phyloP scores from a whole-genome alignment of 1,284 basidiomycete species.

The Apiotrichum sp. region DNA sequence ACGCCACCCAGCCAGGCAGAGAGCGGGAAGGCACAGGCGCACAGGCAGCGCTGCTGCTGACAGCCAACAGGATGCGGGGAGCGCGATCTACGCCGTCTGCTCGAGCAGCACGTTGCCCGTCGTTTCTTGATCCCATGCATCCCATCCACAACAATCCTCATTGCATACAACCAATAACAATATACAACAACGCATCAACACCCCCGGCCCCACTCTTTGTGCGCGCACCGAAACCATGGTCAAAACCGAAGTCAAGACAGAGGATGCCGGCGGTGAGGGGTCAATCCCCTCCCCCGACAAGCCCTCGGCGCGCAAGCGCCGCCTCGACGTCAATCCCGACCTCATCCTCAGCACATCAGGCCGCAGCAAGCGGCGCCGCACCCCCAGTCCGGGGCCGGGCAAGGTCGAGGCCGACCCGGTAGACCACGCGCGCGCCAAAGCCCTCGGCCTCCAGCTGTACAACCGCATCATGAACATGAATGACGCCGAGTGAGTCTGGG shows the following conservation, averaged over 20 bases:
- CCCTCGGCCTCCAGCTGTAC: constrained; percentile 31
- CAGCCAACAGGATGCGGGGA: too few species aligned
- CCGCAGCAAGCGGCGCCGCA: constrained; percentile 17
- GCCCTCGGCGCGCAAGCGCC: constrained; percentile 14
- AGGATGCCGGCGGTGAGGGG: neutral
- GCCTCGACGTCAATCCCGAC: constrained; percentile 19
- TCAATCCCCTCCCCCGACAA: constrained; percentile 11
- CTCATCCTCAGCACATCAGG: constrained; percentile 18
- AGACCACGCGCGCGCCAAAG: constrained; percentile 31
- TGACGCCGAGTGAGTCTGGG: constrained; percentile 30
- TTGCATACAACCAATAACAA: too few species aligned
- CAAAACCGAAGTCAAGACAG: neutral
- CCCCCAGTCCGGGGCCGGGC: constrained; percentile 6
- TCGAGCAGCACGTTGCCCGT: too few species aligned
- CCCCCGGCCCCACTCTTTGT: too few species aligned
- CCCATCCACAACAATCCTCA: too few species aligned
- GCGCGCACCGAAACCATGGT: neutral
- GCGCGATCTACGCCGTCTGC: too few species aligned
- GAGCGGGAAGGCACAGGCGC: too few species aligned
- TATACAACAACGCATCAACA: too few species aligned
- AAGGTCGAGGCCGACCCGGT: constrained; percentile 25
- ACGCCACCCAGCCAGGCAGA: too few species aligned
- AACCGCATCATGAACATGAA: constrained; percentile 29
- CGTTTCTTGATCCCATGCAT: too few species aligned
- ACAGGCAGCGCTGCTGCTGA: too few species aligned